A percentile compares a stretch with the other conserved stretches of the same genome.
These are phyloP conservation scores for Pseudocercospora fijiensis DNA, from an alignment of 2,329 filamentous ascomycete species.

Conservation along the genomic window DNA sequence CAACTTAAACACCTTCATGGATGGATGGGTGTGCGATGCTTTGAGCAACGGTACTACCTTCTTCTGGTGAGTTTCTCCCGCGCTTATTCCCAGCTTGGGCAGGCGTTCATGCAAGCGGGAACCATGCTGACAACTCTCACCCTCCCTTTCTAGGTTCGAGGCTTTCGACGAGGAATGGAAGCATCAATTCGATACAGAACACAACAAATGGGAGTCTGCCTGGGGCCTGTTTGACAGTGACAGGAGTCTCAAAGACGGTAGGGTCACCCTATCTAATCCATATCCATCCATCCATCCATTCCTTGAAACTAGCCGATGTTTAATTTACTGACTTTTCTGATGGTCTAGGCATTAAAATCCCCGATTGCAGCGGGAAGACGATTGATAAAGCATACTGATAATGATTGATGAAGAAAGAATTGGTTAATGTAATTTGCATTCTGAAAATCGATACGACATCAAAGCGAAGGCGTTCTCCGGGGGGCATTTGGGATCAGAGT, in stretches of 20 bases:
- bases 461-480: neutral
- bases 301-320: neutral
- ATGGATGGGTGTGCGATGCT: slow-evolving; percentile 78
- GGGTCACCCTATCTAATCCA: neutral
- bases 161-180: slow-evolving; percentile 99
- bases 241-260: slow-evolving; percentile 75
- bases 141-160: slow-evolving; percentile 62
- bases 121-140: slow-evolving; percentile 11
- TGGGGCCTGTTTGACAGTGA: slow-evolving; percentile 85
- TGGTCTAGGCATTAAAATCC: slow-evolving; percentile 63
- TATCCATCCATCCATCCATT: too few species aligned
- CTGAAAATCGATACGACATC: neutral
- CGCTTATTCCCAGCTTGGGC: neutral
- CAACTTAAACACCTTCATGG: slow-evolving; percentile 83
- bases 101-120: slow-evolving; percentile 10
- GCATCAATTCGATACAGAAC: slow-evolving; percentile 62
- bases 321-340: neutral
- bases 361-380: slow-evolving; percentile 77
- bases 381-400: slow-evolving; percentile 30
- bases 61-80: slow-evolving; percentile 68
- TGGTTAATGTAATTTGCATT: too few species aligned
- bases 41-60: slow-evolving; percentile 83
- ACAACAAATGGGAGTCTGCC: slow-evolving; percentile 88
- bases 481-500: neutral
- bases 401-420: neutral